phyloP scores from a whole-genome alignment of 1,284 basidiomycete genomes.

The Rhodotorula sp. region DNA sequence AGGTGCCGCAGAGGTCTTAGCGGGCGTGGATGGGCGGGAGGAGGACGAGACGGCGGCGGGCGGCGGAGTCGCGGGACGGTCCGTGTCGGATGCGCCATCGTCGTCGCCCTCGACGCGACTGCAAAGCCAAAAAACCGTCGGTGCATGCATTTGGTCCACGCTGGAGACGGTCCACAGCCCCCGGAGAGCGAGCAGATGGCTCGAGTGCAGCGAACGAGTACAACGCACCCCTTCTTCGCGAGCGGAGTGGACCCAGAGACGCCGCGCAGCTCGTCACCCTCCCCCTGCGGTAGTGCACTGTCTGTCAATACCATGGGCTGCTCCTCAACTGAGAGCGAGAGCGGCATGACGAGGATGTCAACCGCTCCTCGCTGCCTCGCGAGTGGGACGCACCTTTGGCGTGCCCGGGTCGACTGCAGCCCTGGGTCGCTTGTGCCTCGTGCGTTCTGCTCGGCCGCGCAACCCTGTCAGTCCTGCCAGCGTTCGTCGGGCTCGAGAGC shows the following conservation, averaged over 20 bases:
- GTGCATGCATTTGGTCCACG: too few relatives aligned
- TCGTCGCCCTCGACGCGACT: slow-evolving; percentile 18
- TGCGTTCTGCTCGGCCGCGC: neutral
- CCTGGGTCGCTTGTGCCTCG: slow-evolving; percentile 18
- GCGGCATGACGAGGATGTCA: neutral
- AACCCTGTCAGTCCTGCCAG: neutral
- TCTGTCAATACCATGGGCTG: neutral
- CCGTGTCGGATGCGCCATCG: slow-evolving; percentile 12
- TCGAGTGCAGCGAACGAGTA: neutral
- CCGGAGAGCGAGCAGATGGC: neutral
- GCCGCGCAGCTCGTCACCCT: slow-evolving; percentile 24
- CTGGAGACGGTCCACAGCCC: neutral
- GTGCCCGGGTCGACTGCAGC: slow-evolving; percentile 30
- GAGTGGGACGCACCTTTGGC: slow-evolving; percentile 16
- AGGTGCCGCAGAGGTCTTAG: neutral
- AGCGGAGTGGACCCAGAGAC: slow-evolving; percentile 26
- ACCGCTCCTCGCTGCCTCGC: neutral
- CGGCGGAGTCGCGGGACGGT: slow-evolving; percentile 14
- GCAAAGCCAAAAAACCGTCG: neutral
- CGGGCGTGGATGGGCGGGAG: slow-evolving; percentile 20
- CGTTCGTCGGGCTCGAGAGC: neutral
- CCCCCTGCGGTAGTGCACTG: slow-evolving; percentile 14
- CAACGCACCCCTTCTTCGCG: slow-evolving; percentile 40
- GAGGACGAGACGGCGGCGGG: neutral
- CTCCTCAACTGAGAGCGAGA: too few relatives aligned